phyloP scores from a whole-genome alignment of 176 grass and related monocot genomes.

The Avena sativa region DNA sequence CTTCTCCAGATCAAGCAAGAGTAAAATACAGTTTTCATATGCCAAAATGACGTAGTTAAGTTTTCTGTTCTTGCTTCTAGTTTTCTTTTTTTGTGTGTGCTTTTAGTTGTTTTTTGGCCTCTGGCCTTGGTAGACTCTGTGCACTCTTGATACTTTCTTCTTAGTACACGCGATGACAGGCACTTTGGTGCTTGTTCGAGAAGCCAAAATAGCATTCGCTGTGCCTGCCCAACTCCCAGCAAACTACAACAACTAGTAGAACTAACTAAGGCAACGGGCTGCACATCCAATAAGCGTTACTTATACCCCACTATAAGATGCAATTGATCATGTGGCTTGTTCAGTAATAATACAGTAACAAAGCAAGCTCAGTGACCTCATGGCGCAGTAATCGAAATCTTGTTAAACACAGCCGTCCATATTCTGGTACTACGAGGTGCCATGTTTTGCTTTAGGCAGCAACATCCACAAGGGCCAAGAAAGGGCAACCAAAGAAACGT shows the following conservation, averaged over 20 bases:
- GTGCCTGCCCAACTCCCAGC: not conserved
- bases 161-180: too few relatives aligned
- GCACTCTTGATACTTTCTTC: too few relatives aligned
- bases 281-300: not conserved
- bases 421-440: not conserved
- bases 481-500: not conserved
- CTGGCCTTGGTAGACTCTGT: too few relatives aligned
- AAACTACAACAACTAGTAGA: not conserved
- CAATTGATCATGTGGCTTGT: not conserved
- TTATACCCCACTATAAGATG: not conserved
- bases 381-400: not conserved
- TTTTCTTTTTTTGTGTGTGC: too few relatives aligned
- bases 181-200: too few relatives aligned
- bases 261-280: not conserved
- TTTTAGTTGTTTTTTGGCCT: too few relatives aligned
- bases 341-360: not conserved
- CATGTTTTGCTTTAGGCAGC: not conserved
- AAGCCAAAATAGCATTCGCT: not conserved
- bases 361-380: not conserved
- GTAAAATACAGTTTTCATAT: not conserved
- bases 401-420: slow-evolving; percentile 1
- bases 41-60: not conserved
- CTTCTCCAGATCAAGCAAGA: not conserved
- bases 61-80: too few relatives aligned
- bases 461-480: not conserved